Evolutionary conservation across 371 early-diverging fungal genomes (phyloP).

Genomic region (Syncephalastrum contaminatum): DNA sequence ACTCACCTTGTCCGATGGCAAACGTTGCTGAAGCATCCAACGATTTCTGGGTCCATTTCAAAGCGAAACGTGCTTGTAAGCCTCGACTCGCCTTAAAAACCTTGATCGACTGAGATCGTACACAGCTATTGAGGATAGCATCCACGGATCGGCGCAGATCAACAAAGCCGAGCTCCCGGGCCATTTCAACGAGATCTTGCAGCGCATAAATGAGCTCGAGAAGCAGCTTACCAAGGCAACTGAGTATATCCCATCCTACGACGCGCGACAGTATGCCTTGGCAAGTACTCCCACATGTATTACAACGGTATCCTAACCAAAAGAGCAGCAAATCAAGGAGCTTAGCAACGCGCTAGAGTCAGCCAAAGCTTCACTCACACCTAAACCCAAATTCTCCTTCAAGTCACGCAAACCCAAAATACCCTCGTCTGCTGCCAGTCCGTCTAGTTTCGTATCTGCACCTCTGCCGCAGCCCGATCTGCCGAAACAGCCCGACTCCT

Average conservation of each 20-base stretch:
- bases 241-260: conserved; percentile 55
- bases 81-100: background rate
- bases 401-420: conserved; percentile 47
- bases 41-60: conserved; percentile 40
- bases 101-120: background rate
- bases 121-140: conserved; percentile 38
- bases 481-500: too few relatives aligned
- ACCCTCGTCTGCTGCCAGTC: conserved; percentile 2
- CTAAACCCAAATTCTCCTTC: conserved; percentile 65
- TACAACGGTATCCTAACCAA: background rate
- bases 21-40: conserved; percentile 31
- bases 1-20: too few relatives aligned
- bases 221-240: conserved; percentile 56
- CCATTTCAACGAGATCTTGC: conserved; percentile 37
- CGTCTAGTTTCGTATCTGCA: too few relatives aligned
- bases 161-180: conserved; percentile 25
- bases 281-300: conserved; percentile 20
- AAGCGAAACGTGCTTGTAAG: conserved; percentile 19
- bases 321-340: conserved; percentile 49
- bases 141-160: conserved; percentile 19
- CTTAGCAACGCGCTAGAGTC: conserved; percentile 33
- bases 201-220: conserved; percentile 50
- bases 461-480: too few relatives aligned
- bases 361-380: conserved; percentile 37
- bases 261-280: conserved; percentile 52